These are phyloP conservation scores for Xerocomellus intermedius DNA, from an alignment of 768 basidiomycete genomes.

Conservation along the genomic window DNA sequence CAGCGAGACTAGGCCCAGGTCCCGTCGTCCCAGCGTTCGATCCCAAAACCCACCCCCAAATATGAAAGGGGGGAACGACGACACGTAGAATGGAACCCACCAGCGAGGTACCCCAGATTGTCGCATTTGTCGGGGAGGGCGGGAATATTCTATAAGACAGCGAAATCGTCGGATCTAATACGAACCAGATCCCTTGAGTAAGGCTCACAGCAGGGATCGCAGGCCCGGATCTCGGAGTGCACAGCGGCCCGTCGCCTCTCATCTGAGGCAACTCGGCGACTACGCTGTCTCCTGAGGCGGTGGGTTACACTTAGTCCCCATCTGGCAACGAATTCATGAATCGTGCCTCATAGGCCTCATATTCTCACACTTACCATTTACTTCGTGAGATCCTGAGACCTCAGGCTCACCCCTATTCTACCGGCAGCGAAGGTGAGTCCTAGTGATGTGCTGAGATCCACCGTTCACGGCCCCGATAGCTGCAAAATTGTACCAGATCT, in stretches of 20 bases:
- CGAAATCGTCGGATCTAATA: constrained; percentile 20
- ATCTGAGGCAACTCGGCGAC: constrained; percentile 17
- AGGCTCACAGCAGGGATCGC: constrained; percentile 11
- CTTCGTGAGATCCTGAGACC: constrained; percentile 1
- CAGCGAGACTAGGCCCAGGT: constrained; percentile 2
- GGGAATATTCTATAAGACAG: neutral
- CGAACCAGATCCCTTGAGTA: constrained; percentile 10
- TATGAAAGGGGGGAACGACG: constrained; percentile 2
- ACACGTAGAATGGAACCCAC: constrained; percentile 20
- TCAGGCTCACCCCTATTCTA: neutral
- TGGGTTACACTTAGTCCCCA: constrained; percentile 9
- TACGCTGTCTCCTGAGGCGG: constrained; percentile 6
- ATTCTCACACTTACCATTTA: constrained; percentile 9
- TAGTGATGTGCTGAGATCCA: constrained; percentile 7
- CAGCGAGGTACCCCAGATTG: constrained; percentile 19
- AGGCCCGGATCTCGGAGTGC: constrained; percentile 17
- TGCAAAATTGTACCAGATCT: neutral
- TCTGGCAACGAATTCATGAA: constrained; percentile 10
- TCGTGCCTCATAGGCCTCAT: constrained; percentile 8
- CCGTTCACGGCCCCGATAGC: constrained; percentile 18
- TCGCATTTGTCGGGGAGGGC: neutral
- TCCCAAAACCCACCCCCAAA: neutral
- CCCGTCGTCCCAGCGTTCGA: neutral
- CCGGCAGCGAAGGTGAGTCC: constrained; percentile 11
- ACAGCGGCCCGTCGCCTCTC: constrained; percentile 11